phyloP scores from a whole-genome alignment of 768 basidiomycete species.

The Tricholoma bakamatsutake region DNA sequence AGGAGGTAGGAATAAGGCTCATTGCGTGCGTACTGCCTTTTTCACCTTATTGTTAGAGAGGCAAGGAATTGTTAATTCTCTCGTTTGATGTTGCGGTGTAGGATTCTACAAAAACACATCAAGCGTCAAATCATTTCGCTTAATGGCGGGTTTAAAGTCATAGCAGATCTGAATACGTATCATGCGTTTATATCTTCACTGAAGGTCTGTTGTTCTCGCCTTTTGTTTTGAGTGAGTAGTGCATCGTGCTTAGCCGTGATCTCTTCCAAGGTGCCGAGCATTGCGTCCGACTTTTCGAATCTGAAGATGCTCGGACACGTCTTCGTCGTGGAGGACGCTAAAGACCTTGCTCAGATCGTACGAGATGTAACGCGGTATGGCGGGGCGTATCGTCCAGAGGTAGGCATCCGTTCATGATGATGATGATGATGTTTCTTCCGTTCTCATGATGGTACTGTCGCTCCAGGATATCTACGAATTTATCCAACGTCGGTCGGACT shows the following conservation, averaged over 20 bases:
- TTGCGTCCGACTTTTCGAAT: slow-evolving; percentile 86
- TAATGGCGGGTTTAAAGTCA: slow-evolving; percentile 90
- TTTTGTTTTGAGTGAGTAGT: not conserved
- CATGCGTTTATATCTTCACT: slow-evolving; percentile 83
- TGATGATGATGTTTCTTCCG: not conserved
- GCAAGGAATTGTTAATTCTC: not conserved
- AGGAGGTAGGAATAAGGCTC: slow-evolving; percentile 90
- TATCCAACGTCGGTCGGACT: slow-evolving; percentile 89
- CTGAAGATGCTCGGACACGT: slow-evolving; percentile 98
- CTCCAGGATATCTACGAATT: slow-evolving; percentile 89
- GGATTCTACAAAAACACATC: slow-evolving; percentile 93
- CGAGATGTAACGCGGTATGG: slow-evolving; percentile 94
- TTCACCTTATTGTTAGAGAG: not conserved
- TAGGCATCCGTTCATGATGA: slow-evolving; percentile 18
- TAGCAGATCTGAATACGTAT: slow-evolving; percentile 94
- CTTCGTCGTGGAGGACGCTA: slow-evolving; percentile 92
- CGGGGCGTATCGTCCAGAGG: slow-evolving; percentile 92
- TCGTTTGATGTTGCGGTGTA: slow-evolving; percentile 21
- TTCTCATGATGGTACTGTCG: not conserved
- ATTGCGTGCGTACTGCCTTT: slow-evolving; percentile 52
- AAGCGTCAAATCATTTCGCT: slow-evolving; percentile 97
- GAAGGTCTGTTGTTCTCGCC: slow-evolving; percentile 43
- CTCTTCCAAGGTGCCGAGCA: slow-evolving; percentile 52
- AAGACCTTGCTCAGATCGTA: slow-evolving; percentile 94
- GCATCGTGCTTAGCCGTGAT: not conserved